phyloP scores from a whole-genome alignment of 768 basidiomycete species.

The Auriscalpium orientale region DNA sequence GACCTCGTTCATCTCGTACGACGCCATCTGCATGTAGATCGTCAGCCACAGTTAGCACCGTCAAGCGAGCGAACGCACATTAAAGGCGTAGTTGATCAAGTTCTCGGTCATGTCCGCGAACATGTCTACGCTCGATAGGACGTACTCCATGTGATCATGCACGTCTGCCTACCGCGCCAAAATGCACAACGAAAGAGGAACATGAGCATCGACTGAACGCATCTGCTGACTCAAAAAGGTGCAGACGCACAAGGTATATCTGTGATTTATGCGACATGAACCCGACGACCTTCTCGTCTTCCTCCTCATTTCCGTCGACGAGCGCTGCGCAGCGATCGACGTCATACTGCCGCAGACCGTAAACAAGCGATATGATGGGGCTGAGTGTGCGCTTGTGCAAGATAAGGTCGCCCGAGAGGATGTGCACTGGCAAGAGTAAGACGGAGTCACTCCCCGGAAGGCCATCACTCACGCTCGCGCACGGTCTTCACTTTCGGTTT shows the following conservation, averaged over 20 bases:
- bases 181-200: neutral
- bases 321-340: conserved; percentile 58
- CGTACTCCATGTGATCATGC: conserved; percentile 70
- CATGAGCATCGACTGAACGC: neutral
- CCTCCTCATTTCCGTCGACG: conserved; percentile 31
- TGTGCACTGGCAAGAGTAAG: conserved; percentile 44
- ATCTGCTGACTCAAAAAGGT: neutral
- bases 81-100: conserved; percentile 67
- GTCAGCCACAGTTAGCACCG: neutral
- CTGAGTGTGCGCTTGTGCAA: conserved; percentile 68
- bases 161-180: conserved; percentile 51
- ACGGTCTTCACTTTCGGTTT: conserved; percentile 58
- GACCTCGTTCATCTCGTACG: conserved; percentile 69
- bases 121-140: conserved; percentile 63
- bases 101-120: conserved; percentile 66
- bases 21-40: conserved; percentile 43
- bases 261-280: conserved; percentile 65
- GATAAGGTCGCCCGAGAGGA: conserved; percentile 67
- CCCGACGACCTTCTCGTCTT: conserved; percentile 37
- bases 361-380: conserved; percentile 62
- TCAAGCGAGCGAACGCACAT: conserved; percentile 35
- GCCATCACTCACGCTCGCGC: conserved; percentile 36
- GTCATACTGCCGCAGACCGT: conserved; percentile 63
- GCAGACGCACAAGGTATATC: conserved; percentile 48
- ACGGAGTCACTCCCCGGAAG: neutral